Evolutionary conservation across 2,329 filamentous ascomycete species (phyloP), one percentile per base, ranked within the genome.

Genomic region (Fusarium miscanthi): DNA sequence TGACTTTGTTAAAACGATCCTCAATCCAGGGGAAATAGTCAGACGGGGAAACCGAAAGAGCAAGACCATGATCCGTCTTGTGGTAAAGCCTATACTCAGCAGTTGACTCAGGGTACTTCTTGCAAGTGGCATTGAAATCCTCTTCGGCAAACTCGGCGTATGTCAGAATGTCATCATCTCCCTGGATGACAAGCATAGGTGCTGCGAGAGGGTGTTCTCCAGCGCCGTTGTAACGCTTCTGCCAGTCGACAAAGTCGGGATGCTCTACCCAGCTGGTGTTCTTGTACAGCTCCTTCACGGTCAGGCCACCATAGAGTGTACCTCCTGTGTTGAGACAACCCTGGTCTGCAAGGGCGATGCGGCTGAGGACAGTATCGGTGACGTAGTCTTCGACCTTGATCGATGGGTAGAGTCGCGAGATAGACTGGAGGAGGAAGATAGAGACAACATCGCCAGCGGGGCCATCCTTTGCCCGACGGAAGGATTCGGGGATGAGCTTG

Each of bases 371-470:
- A 4, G 41, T 69, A 3, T 69, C 65, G 6, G 48, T 37, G 1
- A 23, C 65, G 21, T 69, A 69, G 17, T 69, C 65, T 4, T 69
- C 65, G 1, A 69, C 59, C 35, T 54, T 58, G 16, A 69, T 69
- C 0, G 52, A 49, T 1, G 48, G 38, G 13, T 21, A 66, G 2
- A 66, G 62, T 0, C 63, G 62, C 8, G 63, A 35, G 5, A 64
- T 3, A 2, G 66, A 64, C 42, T 64, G 59, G 1, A 69, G 48
- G 2, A 69, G 19, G 13, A 53, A 69, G 1, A 69, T 69, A 2
- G 66, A 69, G 4, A 69, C 65, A 12, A 69, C 66, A 10, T 69
- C 65, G 1, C 65, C 66, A 2, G 45, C 66, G 10, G 66, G 66
- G 0, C 66, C 65, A 3, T 51, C 65, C 4, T 64, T 54, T 17